These are phyloP conservation scores for Sonneratia alba DNA, from an alignment of 345 rosid species.

Conservation along the genomic window DNA sequence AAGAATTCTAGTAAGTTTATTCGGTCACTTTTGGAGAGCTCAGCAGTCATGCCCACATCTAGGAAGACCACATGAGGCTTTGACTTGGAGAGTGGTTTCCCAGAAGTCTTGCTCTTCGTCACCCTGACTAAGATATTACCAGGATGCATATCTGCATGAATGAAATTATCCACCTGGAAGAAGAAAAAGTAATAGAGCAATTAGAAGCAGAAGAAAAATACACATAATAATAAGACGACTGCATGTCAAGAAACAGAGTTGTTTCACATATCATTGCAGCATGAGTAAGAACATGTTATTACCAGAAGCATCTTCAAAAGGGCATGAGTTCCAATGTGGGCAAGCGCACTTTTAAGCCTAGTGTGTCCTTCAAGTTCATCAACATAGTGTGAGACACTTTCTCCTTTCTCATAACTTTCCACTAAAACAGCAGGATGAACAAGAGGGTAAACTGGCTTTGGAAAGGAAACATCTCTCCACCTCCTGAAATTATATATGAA, in stretches of 20 bases:
- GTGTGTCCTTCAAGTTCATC: slow-evolving; percentile 70
- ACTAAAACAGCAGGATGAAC: slow-evolving; percentile 97
- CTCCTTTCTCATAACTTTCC: slow-evolving; percentile 92
- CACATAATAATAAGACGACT: background rate
- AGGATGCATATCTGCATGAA: slow-evolving; percentile 99
- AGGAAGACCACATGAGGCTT: slow-evolving; percentile 95
- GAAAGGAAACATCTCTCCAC: slow-evolving; percentile 96
- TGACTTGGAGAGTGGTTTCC: slow-evolving; percentile 52
- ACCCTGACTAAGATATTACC: slow-evolving; percentile 90
- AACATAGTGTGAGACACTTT: slow-evolving; percentile 69
- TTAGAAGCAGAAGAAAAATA: slow-evolving; percentile 2
- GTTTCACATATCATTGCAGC: background rate
- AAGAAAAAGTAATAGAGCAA: slow-evolving; percentile 9
- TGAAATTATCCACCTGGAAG: slow-evolving; percentile 90
- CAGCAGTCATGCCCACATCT: slow-evolving; percentile 99
- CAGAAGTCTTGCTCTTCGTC: slow-evolving; percentile 45
- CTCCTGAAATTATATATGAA: slow-evolving; percentile 84
- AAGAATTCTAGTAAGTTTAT: slow-evolving; percentile 78
- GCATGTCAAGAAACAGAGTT: background rate
- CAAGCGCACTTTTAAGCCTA: slow-evolving; percentile 61
- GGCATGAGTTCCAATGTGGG: slow-evolving; percentile 94
- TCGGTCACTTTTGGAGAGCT: slow-evolving; percentile 72
- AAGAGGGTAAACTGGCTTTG: slow-evolving; percentile 88
- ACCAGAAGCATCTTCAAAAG: slow-evolving; percentile 98
- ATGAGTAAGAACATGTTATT: slow-evolving; percentile 9